Base-by-base conservation (phyloP, 2,329 filamentous ascomycete species). In the Phyllosticta citrichinensis region DNA sequence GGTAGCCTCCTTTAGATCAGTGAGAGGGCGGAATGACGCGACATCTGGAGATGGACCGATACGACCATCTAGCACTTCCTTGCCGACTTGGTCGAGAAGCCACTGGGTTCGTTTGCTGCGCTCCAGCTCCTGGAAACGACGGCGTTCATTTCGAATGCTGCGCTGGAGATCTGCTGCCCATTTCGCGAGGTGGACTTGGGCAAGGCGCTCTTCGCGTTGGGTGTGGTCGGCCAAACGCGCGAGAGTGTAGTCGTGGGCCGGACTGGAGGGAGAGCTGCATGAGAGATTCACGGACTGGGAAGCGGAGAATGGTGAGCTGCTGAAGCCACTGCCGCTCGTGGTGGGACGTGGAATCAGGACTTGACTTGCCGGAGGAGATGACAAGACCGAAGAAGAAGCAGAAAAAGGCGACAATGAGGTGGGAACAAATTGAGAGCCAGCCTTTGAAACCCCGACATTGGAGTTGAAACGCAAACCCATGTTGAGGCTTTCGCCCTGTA, bases 141-240 rank as follows among this genome's bases (percentile, higher is more conserved):
- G 81, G n/a, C 85, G 82, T 70, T 94, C 90, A 62, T 86, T 87
- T 27, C 85, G 81, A 1, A 94, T 77, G 68, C 87, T 90, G 61
- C 84, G 83, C 70, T 95, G 89, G 0, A 96, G 78, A 66, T 94
- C 88, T 8, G 85, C 82, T 0, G 91, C 90, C 91, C 91, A 96
- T 68, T 87, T 88, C 1, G 87, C 88, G 19, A 95, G 79, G 6
- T 87, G 81, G n/a, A 93, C 80, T 65, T 87, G 84, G 12, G 84
- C 83, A 52, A 86, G 74, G 6, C 77, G 78, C 66, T 87, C 83
- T 68, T 87, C 83, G 19, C 79, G 77, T 62, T 83, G 80, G 3
- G 80, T 81, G 68, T 84, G 78, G 65, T 84, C 83, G 50, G 81
- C 77, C 59, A 87, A 78, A 61, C 84, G 78, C 8, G 72, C 66